A percentile compares a stretch with the other conserved stretches of the same genome.
Conservation (phyloP, 2,329 filamentous ascomycete species). For the Hymenoscyphus linearis region DNA sequence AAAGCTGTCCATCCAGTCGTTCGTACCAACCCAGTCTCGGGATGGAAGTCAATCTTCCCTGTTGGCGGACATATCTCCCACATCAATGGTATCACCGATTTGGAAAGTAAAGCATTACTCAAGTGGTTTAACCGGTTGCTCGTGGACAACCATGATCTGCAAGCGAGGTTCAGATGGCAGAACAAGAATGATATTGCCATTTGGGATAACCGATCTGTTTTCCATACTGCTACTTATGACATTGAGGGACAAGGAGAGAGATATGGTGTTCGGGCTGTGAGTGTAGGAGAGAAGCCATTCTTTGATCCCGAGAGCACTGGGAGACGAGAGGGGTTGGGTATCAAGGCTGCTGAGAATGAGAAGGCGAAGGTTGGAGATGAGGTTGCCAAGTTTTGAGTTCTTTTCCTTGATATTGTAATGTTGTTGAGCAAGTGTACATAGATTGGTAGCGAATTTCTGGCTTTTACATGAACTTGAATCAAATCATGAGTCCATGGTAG, state of each 20-base stretch:
- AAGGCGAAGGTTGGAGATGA: neutral
- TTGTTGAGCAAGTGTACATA: neutral
- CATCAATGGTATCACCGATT: constrained; percentile 46
- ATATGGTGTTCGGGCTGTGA: constrained; percentile 41
- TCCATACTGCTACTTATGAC: constrained; percentile 50
- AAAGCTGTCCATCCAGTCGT: constrained; percentile 49
- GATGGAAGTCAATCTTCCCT: constrained; percentile 51
- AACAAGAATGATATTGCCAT: constrained; percentile 38
- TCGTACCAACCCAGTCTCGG: constrained; percentile 40
- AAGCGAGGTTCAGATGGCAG: constrained; percentile 37
- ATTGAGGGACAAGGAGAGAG: constrained; percentile 43
- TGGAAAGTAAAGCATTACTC: constrained; percentile 44
- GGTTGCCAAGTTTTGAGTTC: neutral
- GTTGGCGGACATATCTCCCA: constrained; percentile 45
- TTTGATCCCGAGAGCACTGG: constrained; percentile 42
- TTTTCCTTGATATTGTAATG: neutral
- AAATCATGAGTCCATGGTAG: no score
- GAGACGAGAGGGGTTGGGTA: constrained; percentile 36
- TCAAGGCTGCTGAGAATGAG: neutral
- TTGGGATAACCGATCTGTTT: constrained; percentile 52
- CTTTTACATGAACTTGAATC: neutral
- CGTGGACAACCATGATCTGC: constrained; percentile 51
- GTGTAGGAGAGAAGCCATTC: constrained; percentile 45
- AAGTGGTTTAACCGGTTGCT: constrained; percentile 48
- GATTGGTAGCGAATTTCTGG: neutral